Conservation (phyloP, 75 land plant species). For the Pinus tabuliformis region DNA sequence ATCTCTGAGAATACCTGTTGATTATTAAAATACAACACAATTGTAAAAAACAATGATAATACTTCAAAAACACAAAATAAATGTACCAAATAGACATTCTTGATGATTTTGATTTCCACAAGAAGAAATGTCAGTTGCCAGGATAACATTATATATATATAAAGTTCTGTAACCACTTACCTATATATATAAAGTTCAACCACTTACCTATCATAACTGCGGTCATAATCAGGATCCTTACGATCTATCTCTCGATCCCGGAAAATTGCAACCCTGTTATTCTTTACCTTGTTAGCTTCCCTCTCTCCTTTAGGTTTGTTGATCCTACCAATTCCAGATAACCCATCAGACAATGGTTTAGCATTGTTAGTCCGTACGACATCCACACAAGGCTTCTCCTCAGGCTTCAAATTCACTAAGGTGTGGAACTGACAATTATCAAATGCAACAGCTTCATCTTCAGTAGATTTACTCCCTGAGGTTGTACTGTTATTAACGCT, state of each 20-base stretch:
- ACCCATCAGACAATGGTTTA: constrained; percentile 35
- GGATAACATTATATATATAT: background rate
- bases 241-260: constrained; percentile 90
- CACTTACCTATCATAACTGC: constrained; percentile 82
- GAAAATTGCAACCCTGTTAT: constrained; percentile 87
- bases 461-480: constrained; percentile 20
- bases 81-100: constrained; percentile 10
- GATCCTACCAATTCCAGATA: constrained; percentile 33
- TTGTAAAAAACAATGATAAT: background rate
- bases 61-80: background rate
- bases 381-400: constrained; percentile 31
- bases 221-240: constrained; percentile 96
- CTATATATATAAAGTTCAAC: constrained; percentile 26
- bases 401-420: constrained; percentile 13
- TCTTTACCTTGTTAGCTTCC: constrained; percentile 51
- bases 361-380: constrained; percentile 17
- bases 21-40: background rate
- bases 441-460: constrained; percentile 1
- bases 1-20: constrained; percentile 85
- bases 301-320: constrained; percentile 47
- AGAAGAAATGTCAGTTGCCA: no score
- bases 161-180: constrained; percentile 23
- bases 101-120: background rate
- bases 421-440: constrained; percentile 27
- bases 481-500: constrained; percentile 14